phyloP scores from a whole-genome alignment of 495 filamentous ascomycete species.

The Sabuloglossum arenarium region DNA sequence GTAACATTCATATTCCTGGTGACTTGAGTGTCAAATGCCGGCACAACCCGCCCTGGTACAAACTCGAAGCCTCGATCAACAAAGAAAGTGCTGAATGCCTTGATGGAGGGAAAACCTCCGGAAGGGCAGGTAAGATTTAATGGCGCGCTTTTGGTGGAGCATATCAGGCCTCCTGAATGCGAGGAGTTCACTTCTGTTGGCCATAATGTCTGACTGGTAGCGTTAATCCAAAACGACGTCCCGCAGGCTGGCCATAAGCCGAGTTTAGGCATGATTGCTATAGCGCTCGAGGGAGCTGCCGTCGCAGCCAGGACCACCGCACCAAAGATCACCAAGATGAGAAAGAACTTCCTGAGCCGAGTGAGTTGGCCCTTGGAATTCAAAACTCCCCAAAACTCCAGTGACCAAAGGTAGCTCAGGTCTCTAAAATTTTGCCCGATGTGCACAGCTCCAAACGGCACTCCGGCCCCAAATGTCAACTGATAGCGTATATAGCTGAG shows the following conservation, averaged over 20 bases:
- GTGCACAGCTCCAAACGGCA: constrained; percentile 5
- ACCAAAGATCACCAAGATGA: neutral
- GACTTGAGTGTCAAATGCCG: neutral
- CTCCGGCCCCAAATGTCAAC: neutral
- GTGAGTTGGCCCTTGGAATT: neutral
- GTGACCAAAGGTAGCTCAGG: constrained; percentile 1
- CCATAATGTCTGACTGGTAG: neutral
- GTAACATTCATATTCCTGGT: neutral
- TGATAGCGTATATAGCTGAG: neutral
- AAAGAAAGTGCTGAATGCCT: neutral
- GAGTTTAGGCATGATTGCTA: neutral
- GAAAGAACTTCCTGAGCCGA: neutral
- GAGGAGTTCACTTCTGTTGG: neutral
- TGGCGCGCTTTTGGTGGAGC: neutral
- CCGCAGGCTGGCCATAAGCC: neutral
- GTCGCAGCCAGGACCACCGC: neutral
- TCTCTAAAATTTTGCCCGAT: neutral
- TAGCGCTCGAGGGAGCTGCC: constrained; percentile 4
- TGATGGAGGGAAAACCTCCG: neutral
- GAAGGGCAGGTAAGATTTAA: neutral
- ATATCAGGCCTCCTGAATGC: neutral
- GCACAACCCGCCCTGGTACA: neutral
- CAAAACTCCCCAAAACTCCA: constrained; percentile 4
- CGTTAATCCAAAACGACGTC: constrained; percentile 1
- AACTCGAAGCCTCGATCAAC: neutral